Conservation (phyloP, 75 land plant species). For the Picea sitchensis region DNA sequence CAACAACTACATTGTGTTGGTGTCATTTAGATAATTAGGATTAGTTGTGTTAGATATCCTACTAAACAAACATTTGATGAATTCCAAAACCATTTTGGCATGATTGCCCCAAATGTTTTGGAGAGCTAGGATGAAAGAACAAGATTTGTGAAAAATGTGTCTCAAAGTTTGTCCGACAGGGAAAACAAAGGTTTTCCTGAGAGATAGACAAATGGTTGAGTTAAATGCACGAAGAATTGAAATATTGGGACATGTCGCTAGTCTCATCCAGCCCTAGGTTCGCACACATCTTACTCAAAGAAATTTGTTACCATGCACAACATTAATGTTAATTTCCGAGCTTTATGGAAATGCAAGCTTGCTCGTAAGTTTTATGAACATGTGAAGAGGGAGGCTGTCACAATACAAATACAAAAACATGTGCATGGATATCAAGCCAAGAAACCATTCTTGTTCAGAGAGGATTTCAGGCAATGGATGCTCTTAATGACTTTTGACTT, state of each 20-base stretch:
- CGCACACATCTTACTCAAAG: constrained; percentile 68
- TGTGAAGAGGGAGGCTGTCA: constrained; percentile 56
- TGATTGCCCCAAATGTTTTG: constrained; percentile 73
- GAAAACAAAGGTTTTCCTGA: constrained; percentile 83
- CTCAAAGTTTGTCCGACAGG: constrained; percentile 85
- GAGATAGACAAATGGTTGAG: constrained; percentile 97
- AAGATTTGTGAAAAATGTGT: constrained; percentile 62
- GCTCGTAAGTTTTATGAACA: constrained; percentile 64
- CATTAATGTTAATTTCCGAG: constrained; percentile 63
- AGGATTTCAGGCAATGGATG: too few relatives aligned
- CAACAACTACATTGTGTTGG: constrained; percentile 18
- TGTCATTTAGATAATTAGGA: constrained; percentile 85
- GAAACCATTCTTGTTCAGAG: too few relatives aligned
- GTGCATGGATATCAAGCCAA: too few relatives aligned
- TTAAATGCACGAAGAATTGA: constrained; percentile 78
- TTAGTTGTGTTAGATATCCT: constrained; percentile 98
- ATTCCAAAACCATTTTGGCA: constrained; percentile 87
- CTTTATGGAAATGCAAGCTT: constrained; percentile 69
- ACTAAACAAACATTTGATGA: constrained; percentile 89
- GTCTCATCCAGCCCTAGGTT: constrained; percentile 69
- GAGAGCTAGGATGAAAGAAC: constrained; percentile 87
- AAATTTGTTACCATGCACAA: constrained; percentile 56
- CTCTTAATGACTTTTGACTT: too few relatives aligned
- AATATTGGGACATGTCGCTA: constrained; percentile 71
- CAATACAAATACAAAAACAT: too few relatives aligned